Conservation (phyloP, 106 monocot genomes). For the Phalaenopsis equestris region DNA sequence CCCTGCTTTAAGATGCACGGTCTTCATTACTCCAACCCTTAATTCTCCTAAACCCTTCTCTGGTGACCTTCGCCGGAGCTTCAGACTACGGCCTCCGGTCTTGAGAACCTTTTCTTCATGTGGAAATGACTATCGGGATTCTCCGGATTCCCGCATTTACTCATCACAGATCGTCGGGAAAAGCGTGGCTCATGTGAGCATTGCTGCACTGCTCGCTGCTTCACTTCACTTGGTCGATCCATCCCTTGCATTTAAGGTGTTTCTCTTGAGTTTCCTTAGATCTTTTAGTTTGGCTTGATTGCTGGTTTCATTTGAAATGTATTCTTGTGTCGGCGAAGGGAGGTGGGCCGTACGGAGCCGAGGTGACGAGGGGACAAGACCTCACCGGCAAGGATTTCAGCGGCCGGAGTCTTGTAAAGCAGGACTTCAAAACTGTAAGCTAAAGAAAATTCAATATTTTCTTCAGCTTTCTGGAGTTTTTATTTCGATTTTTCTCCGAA, state of each 20-base stretch:
- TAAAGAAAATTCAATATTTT: neutral
- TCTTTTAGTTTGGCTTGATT: neutral
- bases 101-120: neutral
- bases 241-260: slow-evolving; percentile 62
- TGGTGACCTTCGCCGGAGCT: neutral
- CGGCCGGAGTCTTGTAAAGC: slow-evolving; percentile 74
- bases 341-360: slow-evolving; percentile 78
- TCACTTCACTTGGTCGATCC: slow-evolving; percentile 55
- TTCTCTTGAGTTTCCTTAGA: neutral
- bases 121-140: neutral
- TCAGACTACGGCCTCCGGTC: neutral
- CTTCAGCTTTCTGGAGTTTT: neutral
- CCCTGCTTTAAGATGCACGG: neutral
- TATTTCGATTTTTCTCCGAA: neutral
- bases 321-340: slow-evolving; percentile 27
- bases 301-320: neutral
- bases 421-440: slow-evolving; percentile 89
- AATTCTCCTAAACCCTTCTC: neutral
- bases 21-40: neutral
- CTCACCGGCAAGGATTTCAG: slow-evolving; percentile 95
- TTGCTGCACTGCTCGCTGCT: slow-evolving; percentile 33
- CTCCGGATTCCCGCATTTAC: neutral
- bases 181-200: slow-evolving; percentile 4
- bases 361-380: slow-evolving; percentile 89
- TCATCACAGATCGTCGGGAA: neutral